Conservation (phyloP, 108 stramenopile genomes). For the Nitzschia sp. region DNA sequence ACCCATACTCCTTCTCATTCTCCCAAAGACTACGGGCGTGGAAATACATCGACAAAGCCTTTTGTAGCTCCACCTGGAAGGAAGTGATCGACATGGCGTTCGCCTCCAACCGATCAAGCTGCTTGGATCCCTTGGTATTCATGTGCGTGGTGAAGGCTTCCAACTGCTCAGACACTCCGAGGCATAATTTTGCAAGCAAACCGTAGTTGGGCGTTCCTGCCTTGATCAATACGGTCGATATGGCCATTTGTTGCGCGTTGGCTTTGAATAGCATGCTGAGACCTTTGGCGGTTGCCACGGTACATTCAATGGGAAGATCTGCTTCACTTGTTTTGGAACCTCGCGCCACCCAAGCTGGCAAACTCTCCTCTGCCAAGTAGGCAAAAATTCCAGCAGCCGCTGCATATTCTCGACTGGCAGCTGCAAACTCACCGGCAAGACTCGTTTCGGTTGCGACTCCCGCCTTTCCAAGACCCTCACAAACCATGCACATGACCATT, state of each 20-base stretch:
- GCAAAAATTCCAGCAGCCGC: constrained; percentile 78
- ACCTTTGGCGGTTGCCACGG: constrained; percentile 62
- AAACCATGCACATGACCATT: constrained; percentile 67
- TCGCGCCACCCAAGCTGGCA: constrained; percentile 84
- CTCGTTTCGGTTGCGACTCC: constrained; percentile 71
- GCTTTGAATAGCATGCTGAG: constrained; percentile 69
- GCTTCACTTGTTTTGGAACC: constrained; percentile 59
- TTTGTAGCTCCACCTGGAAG: constrained; percentile 75
- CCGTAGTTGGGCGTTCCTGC: constrained; percentile 77
- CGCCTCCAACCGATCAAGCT: constrained; percentile 68
- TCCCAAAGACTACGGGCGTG: constrained; percentile 72
- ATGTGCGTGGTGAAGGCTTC: constrained; percentile 67
- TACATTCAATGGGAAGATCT: constrained; percentile 73
- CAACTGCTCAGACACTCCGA: constrained; percentile 65
- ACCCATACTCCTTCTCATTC: constrained; percentile 58
- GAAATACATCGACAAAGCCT: constrained; percentile 68
- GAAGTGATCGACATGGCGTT: constrained; percentile 76
- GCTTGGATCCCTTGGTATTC: constrained; percentile 59
- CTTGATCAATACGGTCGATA: constrained; percentile 82
- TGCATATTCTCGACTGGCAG: constrained; percentile 67
- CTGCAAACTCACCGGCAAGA: constrained; percentile 74
- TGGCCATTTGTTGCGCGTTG: constrained; percentile 88
- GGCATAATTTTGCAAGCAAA: constrained; percentile 74
- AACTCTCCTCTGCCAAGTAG: constrained; percentile 56
- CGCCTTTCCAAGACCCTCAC: constrained; percentile 71